These are phyloP conservation scores for Pseudophaeomoniella oleicola DNA, from an alignment of 2,329 filamentous ascomycete genomes.

Conservation along the genomic window DNA sequence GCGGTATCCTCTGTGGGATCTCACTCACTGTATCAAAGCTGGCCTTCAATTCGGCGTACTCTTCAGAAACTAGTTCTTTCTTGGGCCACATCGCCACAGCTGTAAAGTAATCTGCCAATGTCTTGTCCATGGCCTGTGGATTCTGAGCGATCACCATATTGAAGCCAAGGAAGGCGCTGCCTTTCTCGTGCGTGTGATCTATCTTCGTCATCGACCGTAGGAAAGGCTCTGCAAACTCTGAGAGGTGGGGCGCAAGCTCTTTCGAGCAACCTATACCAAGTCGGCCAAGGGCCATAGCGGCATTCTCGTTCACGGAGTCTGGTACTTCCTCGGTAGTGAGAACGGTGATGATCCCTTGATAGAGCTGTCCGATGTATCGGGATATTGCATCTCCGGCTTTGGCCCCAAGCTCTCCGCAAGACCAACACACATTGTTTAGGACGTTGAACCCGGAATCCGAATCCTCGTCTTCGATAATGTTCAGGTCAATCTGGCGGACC, in stretches of 20 bases:
- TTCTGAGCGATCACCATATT: slow-evolving; percentile 72
- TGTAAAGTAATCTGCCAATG: slow-evolving; percentile 65
- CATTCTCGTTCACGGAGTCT: slow-evolving; percentile 79
- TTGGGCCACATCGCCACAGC: slow-evolving; percentile 59
- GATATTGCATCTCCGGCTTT: slow-evolving; percentile 53
- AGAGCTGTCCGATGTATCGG: slow-evolving; percentile 62
- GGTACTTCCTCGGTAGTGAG: slow-evolving; percentile 75
- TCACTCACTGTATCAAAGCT: slow-evolving; percentile 61
- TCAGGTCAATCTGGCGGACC: slow-evolving; percentile 76
- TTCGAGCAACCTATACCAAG: slow-evolving; percentile 68
- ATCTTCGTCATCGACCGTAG: slow-evolving; percentile 69
- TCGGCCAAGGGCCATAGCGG: slow-evolving; percentile 79
- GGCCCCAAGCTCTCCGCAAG: slow-evolving; percentile 79
- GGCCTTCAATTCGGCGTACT: slow-evolving; percentile 45
- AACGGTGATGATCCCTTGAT: slow-evolving; percentile 66
- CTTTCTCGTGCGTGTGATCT: slow-evolving; percentile 83
- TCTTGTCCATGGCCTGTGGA: slow-evolving; percentile 81
- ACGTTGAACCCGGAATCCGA: slow-evolving; percentile 62
- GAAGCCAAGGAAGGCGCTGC: slow-evolving; percentile 83
- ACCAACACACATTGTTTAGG: slow-evolving; percentile 98
- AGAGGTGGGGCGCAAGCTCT: slow-evolving; percentile 62
- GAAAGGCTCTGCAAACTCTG: slow-evolving; percentile 69
- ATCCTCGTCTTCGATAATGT: slow-evolving; percentile 61
- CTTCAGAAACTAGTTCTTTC: slow-evolving; percentile 49
- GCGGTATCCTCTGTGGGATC: neutral